Evolutionary conservation across 192 early-diverging fungal species (phyloP).

Genomic region (Hyaloraphidium curvatum): DNA sequence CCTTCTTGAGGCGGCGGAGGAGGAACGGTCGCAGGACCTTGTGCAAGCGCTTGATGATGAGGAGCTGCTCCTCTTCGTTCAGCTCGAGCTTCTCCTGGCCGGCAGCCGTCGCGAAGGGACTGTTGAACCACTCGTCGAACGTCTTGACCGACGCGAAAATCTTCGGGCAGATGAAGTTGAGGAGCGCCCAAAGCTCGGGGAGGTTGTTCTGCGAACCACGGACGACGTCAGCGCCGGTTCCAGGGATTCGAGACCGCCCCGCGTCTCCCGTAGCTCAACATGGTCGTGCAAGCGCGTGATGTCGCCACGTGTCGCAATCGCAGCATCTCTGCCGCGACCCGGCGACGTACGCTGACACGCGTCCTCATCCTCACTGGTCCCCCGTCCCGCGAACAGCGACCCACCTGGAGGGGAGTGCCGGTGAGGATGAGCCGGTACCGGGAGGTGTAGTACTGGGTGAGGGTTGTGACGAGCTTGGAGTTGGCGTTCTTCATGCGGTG

Average conservation of each 20-base stretch:
- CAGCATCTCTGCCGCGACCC: too few species aligned
- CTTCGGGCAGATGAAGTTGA: conserved; percentile 90
- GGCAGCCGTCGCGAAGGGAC: conserved; percentile 61
- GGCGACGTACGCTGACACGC: too few species aligned
- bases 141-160: conserved; percentile 92
- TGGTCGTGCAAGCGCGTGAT: too few species aligned
- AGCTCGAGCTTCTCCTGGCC: conserved; percentile 77
- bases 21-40: conserved; percentile 95
- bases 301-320: too few species aligned
- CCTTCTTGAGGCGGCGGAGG: conserved; percentile 86
- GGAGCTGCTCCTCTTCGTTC: conserved; percentile 94
- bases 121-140: conserved; percentile 99
- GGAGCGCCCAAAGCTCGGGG: conserved; percentile 85
- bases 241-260: too few species aligned
- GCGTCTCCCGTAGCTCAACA: too few species aligned
- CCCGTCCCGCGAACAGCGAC: too few species aligned
- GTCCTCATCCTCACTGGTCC: too few species aligned
- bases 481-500: conserved; percentile 96
- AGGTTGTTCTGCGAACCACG: conserved; percentile 82
- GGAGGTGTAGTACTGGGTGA: conserved; percentile 73
- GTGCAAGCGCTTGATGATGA: conserved; percentile 91
- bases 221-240: too few species aligned
- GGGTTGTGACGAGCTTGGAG: conserved; percentile 63
- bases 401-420: conserved; percentile 87
- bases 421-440: conserved; percentile 91